Conservation (phyloP, 139 green algal species). For the Ettlia oleoabundans region DNA sequence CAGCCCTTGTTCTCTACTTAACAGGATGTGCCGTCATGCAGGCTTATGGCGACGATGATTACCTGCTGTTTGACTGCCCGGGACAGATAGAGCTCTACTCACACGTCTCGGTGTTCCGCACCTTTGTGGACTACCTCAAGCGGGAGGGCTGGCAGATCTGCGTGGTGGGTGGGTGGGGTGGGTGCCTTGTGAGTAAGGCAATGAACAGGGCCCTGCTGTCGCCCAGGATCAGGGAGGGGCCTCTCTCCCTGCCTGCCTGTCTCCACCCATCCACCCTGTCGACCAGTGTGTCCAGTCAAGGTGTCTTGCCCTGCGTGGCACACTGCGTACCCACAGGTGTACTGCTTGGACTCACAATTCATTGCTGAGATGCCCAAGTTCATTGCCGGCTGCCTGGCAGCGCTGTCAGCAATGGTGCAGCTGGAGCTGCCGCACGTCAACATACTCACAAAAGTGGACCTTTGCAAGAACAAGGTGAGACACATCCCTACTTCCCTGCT, state of each 20-base stretch:
- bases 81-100: slow-evolving; percentile 99
- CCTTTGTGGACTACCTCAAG: slow-evolving; percentile 87
- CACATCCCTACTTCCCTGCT: too few relatives aligned
- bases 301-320: too few relatives aligned
- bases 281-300: too few relatives aligned
- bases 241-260: too few relatives aligned
- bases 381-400: slow-evolving; percentile 79
- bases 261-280: neutral
- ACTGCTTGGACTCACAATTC: slow-evolving; percentile 95
- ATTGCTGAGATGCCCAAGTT: slow-evolving; percentile 86
- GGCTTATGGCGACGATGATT: slow-evolving; percentile 96
- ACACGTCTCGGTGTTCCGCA: slow-evolving; percentile 86
- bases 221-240: too few relatives aligned
- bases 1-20: neutral
- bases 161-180: neutral
- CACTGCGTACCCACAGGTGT: slow-evolving; percentile 82
- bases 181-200: neutral
- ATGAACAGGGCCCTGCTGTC: neutral
- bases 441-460: slow-evolving; percentile 97
- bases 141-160: slow-evolving; percentile 67
- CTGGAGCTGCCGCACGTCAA: slow-evolving; percentile 98
- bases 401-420: slow-evolving; percentile 93
- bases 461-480: slow-evolving; percentile 73
- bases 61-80: slow-evolving; percentile 96
- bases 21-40: slow-evolving; percentile 31